Base-by-base conservation (phyloP, 805 yeast species). In the Saccharomycopsis schoenii region DNA sequence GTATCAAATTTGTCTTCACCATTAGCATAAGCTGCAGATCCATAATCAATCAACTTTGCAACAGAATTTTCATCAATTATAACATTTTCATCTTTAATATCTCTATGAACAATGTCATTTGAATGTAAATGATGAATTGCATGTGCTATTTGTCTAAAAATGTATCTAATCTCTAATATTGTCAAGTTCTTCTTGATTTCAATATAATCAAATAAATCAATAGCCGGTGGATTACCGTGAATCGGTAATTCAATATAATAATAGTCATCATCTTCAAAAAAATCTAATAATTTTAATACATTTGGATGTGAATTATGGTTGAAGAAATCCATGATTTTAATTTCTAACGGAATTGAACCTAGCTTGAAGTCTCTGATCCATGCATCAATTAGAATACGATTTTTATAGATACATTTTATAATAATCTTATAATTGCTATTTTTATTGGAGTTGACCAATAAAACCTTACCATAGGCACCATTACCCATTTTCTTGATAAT, bases 271-370 rank as follows among this genome's bases (percentile, higher is more conserved):
- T 94, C 98, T 71, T 94, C 99, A 68, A 93, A 94, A 69, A 88
- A 94, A 72, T 94, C 98, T 57, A 92, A 77, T 61, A 94, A 80
- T 64, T 87, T 78, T 80, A 91, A 83, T 55, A 92, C 88, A 71
- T 90, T 91, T 4, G 93, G 94, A 71, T 93, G 97, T 0, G 94
- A 96, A 61, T 81, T 81, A 55, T 76, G 74, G 68, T 84, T 86
- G 62, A 93, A 74, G n/a, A 85, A 84, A 37, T 93, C 85, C 89
- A 94, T 85, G 55, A 94, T 85, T 71, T 91, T 96, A 66, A 94
- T 94, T 72, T 94, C 99, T n/a, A 93, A 85, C 1, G 98, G 98
- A 42, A 94, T 87, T 0, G 97, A 92, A 5, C 99, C 99, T 51
- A 94, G 75, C 63, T 81, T 81, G 29, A 97, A 81, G 72, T 94